phyloP scores from a whole-genome alignment of 208 protist species.

The Wallacemonas sp. region DNA sequence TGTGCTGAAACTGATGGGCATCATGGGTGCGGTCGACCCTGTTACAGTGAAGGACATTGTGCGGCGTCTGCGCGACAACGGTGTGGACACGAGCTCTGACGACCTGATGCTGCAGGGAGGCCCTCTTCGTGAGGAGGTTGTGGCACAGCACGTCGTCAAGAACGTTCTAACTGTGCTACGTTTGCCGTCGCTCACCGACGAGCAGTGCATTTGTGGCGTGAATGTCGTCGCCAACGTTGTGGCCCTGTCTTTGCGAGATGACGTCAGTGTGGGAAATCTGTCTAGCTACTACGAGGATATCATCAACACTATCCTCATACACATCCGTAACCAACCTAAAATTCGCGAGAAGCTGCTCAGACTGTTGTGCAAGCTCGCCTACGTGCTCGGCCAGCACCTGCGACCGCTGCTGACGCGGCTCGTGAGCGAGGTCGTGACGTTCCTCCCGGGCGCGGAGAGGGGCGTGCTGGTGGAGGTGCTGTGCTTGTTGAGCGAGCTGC shows the following conservation, averaged over 20 bases:
- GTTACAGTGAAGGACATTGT: conserved; percentile 81
- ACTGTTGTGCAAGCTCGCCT: conserved; percentile 59
- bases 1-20: conserved; percentile 89
- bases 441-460: conserved; percentile 56
- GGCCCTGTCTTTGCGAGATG: conserved; percentile 62
- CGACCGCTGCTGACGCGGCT: conserved; percentile 67
- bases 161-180: conserved; percentile 80
- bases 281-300: conserved; percentile 59
- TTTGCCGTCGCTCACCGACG: conserved; percentile 78
- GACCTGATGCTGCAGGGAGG: conserved; percentile 6
- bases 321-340: conserved; percentile 51
- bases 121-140: conserved; percentile 48
- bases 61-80: conserved; percentile 47
- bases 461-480: conserved; percentile 70
- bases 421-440: conserved; percentile 46
- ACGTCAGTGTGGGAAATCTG: conserved; percentile 39
- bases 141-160: conserved; percentile 72
- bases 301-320: conserved; percentile 65
- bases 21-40: conserved; percentile 87
- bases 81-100: conserved; percentile 16
- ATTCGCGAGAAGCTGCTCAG: conserved; percentile 66
- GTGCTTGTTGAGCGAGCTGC: conserved; percentile 65
- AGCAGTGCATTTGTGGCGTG: conserved; percentile 79
- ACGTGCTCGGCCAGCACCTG: conserved; percentile 61
- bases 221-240: conserved; percentile 66